Conservation (phyloP, 441 rosid species). For the Erysimum pusillum region DNA sequence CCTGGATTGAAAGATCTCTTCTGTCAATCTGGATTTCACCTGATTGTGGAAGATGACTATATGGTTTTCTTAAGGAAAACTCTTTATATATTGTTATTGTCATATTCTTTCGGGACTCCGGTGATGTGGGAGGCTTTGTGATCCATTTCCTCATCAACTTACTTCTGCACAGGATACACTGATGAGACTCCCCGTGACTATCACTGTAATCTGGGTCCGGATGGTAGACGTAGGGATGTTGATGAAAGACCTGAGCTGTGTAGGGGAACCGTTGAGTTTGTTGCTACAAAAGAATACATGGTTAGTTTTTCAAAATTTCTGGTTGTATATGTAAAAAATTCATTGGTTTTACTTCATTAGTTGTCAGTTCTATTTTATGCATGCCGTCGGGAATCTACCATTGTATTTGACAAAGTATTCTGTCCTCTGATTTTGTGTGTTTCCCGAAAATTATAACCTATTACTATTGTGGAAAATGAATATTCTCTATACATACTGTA, state of each 20-base stretch:
- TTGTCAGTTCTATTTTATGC: conserved; percentile 17
- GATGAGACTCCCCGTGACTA: conserved; percentile 95
- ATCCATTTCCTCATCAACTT: conserved; percentile 13
- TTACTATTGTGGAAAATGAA: conserved; percentile 6
- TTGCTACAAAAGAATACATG: conserved; percentile 90
- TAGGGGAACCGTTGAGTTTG: conserved; percentile 94
- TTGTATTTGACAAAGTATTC: conserved; percentile 13
- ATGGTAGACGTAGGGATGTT: conserved; percentile 97
- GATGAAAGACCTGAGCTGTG: conserved; percentile 98
- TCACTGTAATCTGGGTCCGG: conserved; percentile 96
- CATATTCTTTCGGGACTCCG: not conserved
- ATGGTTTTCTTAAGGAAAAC: conserved; percentile 25
- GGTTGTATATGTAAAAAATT: conserved; percentile 12
- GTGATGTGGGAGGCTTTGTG: conserved; percentile 12
- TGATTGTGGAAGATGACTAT: conserved; percentile 14
- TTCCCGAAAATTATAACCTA: conserved; percentile 4
- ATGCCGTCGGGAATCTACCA: conserved; percentile 4
- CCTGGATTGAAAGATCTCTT: conserved; percentile 9
- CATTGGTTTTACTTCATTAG: conserved; percentile 9
- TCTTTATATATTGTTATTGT: conserved; percentile 1
- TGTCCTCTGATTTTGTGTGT: conserved; percentile 32
- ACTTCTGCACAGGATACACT: conserved; percentile 71
- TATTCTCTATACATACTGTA: not conserved
- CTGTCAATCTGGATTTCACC: conserved; percentile 20
- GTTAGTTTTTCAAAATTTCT: conserved; percentile 56